A percentile compares a stretch with the other conserved stretches of the same genome.
These are phyloP conservation scores for Cercophora samala DNA, from an alignment of 495 filamentous ascomycete species.

Conservation along the genomic window DNA sequence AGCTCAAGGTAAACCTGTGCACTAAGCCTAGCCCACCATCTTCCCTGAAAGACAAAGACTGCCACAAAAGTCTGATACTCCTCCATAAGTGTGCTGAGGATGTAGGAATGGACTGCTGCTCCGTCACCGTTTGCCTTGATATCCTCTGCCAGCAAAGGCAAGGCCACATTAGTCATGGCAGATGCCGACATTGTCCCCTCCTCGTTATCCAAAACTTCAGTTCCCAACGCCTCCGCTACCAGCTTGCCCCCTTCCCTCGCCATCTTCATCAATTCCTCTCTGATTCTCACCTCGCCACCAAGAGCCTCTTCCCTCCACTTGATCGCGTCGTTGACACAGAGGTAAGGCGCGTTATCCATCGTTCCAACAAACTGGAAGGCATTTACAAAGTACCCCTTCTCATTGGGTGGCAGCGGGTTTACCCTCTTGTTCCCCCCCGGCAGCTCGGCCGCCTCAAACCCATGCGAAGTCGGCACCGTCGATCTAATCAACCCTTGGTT, in stretches of 20 bases:
- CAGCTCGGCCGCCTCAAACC: slow-evolving; percentile 42
- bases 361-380: slow-evolving; percentile 80
- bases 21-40: slow-evolving; percentile 68
- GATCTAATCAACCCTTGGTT: slow-evolving; percentile 73
- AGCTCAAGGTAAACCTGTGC: slow-evolving; percentile 77
- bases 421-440: slow-evolving; percentile 17
- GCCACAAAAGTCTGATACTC: slow-evolving; percentile 71
- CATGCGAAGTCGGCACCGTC: slow-evolving; percentile 69
- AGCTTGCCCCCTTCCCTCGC: slow-evolving; percentile 57
- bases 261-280: slow-evolving; percentile 54
- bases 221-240: slow-evolving; percentile 62
- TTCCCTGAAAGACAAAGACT: slow-evolving; percentile 55
- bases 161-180: slow-evolving; percentile 65
- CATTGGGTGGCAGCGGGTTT: slow-evolving; percentile 47
- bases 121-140: slow-evolving; percentile 32
- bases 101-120: slow-evolving; percentile 49
- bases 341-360: slow-evolving; percentile 64
- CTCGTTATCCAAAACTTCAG: slow-evolving; percentile 64
- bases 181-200: slow-evolving; percentile 42
- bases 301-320: slow-evolving; percentile 62
- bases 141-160: slow-evolving; percentile 54
- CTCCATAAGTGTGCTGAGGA: slow-evolving; percentile 51
- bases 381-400: slow-evolving; percentile 57
- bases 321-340: slow-evolving; percentile 68
- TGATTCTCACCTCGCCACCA: slow-evolving; percentile 71